Evolutionary conservation across 2,329 filamentous ascomycete species (phyloP).

Genomic region (Cladophialophora carrionii): DNA sequence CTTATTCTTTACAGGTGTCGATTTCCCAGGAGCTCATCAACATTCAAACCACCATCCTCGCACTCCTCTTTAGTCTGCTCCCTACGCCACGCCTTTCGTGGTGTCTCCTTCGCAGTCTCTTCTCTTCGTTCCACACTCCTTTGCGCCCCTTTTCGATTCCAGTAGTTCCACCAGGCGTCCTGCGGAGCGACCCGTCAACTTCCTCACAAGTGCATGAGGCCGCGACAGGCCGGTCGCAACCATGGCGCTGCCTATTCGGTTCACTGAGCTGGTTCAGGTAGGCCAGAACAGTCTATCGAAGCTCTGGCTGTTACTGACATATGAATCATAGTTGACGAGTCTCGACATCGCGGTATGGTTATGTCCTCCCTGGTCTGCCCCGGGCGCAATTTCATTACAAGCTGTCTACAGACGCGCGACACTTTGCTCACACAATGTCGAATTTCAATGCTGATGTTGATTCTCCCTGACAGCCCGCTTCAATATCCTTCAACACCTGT

Average conservation of each 20-base stretch:
- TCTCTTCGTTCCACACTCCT: conserved; percentile 29
- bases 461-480: conserved; percentile 58
- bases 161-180: conserved; percentile 8
- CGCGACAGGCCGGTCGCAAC: conserved; percentile 44
- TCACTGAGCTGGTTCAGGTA: conserved; percentile 85
- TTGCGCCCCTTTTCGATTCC: conserved; percentile 22
- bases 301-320: conserved; percentile 41
- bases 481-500: conserved; percentile 86
- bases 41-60: conserved; percentile 17
- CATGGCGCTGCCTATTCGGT: conserved; percentile 80
- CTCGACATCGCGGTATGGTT: conserved; percentile 58
- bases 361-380: conserved; percentile 30
- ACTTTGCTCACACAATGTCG: not conserved
- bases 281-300: conserved; percentile 31
- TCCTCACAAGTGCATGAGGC: conserved; percentile 36
- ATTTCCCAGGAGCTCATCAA: conserved; percentile 33
- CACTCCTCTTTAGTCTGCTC: conserved; percentile 17
- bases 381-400: conserved; percentile 35
- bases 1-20: conserved; percentile 30
- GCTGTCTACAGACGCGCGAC: conserved; percentile 1
- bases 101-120: conserved; percentile 22
- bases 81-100: conserved; percentile 22
- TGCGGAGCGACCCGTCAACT: conserved; percentile 21
- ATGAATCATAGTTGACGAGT: conserved; percentile 55
- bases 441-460: conserved; percentile 38